Conservation (phyloP, 768 basidiomycete species). For the Pleurotus giganteus region DNA sequence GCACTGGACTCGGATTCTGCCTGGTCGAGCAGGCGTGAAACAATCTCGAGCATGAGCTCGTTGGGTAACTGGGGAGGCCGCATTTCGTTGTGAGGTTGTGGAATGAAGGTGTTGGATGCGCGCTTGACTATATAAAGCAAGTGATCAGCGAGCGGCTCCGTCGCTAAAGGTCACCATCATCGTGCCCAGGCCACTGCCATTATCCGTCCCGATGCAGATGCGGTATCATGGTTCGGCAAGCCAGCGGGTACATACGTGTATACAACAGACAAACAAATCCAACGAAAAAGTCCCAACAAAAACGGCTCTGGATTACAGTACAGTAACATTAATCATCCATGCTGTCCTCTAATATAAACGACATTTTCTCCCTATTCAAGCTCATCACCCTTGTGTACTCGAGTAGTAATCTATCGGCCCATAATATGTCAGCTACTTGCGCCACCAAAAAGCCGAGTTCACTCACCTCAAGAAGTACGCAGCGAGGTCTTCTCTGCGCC, state of each 20-base stretch:
- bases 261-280: neutral
- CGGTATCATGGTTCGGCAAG: no score
- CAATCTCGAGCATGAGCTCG: slow-evolving; percentile 1
- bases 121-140: no score
- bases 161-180: no score
- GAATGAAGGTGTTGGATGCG: neutral
- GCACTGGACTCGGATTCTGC: neutral
- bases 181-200: no score
- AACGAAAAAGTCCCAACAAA: no score
- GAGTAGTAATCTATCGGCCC: slow-evolving; percentile 32
- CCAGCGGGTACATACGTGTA: neutral
- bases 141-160: no score
- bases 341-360: slow-evolving; percentile 17
- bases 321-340: neutral
- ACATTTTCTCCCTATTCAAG: slow-evolving; percentile 36
- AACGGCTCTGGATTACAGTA: neutral
- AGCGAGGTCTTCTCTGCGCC: slow-evolving; percentile 45
- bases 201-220: no score
- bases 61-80: neutral
- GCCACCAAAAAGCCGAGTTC: neutral
- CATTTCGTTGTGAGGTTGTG: neutral
- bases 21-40: neutral
- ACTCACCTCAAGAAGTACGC: slow-evolving; percentile 46
- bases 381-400: slow-evolving; percentile 44
- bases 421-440: neutral